Base-by-base conservation (phyloP, 257 asterid species). In the Nicotiana benthamiana region DNA sequence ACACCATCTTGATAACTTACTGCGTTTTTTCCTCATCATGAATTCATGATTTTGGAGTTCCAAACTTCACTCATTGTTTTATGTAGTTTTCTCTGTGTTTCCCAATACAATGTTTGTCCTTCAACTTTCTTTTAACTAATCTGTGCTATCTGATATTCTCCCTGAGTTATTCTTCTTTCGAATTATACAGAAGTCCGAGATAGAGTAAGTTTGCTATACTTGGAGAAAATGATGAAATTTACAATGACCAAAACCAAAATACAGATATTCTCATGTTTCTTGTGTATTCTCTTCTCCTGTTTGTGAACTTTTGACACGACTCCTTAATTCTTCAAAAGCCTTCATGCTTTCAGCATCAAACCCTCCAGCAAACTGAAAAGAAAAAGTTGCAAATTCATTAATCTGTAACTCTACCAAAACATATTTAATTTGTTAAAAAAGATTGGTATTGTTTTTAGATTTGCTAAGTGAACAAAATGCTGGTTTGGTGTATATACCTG, bases 301-400 rank as follows among this genome's bases (percentile, higher is more conserved):
- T 84, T 92, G 90, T 26, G 89, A 56, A 34, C 77, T 40, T 40
- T 40, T 84, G 75, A 96, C 92, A 4, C 95, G 85, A 85, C 95
- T 91, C 89, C 98, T 90, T 75, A 96, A 87, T 84, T 94, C 99
- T 90, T 94, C 99, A 79, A 96, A 96, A 24, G 97, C 97, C 87
- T 90, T 91, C 99, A 96, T 96, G 86, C 98, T 96, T 80, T 94
- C 99, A 20, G 95, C 93, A 80, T 96, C 99, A 81, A 96, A 96
- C 26, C 99, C 99, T 89, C 99, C 99, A 30, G 97, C 97, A 85
- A 96, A 96, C 99, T 96, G 93, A 86, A 79, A 52, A 43, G 6
- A 70, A n/a, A 72, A 74, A 22, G 26, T 74, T 1, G 9, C 26
- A 20, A 48, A 48, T 74, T 26, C 43, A 48, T 74, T 40, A 26